phyloP scores from a whole-genome alignment of 805 yeast genomes.

The Myxozyma melibiosi region DNA sequence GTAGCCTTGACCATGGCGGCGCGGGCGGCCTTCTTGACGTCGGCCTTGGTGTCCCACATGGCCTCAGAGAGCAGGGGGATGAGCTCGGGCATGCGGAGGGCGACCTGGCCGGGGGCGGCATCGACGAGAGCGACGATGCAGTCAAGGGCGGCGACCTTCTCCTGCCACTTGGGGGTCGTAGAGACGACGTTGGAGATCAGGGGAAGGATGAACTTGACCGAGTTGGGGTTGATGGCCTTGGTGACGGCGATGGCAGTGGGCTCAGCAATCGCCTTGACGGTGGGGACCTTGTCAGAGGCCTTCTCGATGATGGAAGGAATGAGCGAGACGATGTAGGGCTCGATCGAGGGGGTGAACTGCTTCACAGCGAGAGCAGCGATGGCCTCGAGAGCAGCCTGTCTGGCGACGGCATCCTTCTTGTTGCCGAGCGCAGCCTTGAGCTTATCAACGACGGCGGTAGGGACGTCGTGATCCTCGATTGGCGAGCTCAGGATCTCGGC shows the following conservation, averaged over 20 bases:
- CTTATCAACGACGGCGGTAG: conserved; percentile 79
- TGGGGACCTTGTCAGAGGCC: conserved; percentile 89
- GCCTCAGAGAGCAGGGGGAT: conserved; percentile 98
- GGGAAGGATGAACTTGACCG: conserved; percentile 89
- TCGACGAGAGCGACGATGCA: conserved; percentile 87
- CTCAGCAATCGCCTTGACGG: conserved; percentile 70
- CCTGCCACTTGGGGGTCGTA: conserved; percentile 88
- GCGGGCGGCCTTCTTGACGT: conserved; percentile 95
- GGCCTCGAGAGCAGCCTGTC: conserved; percentile 82
- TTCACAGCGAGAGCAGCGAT: conserved; percentile 77
- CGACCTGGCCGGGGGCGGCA: conserved; percentile 92
- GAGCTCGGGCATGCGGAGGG: conserved; percentile 99
- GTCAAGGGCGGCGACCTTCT: conserved; percentile 87
- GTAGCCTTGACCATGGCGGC: conserved; percentile 94
- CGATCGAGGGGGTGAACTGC: conserved; percentile 84
- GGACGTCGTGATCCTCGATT: conserved; percentile 98
- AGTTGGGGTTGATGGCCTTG: conserved; percentile 82
- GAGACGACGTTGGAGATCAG: conserved; percentile 68
- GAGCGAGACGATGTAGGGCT: conserved; percentile 88
- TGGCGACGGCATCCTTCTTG: conserved; percentile 70
- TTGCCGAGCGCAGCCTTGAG: conserved; percentile 73
- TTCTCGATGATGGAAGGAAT: conserved; percentile 69
- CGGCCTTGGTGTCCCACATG: conserved; percentile 99
- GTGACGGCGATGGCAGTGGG: conserved; percentile 78
- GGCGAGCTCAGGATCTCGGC: conserved; percentile 94